phyloP scores from a whole-genome alignment of 2,329 filamentous ascomycete genomes.

The Colletotrichum abscissum region DNA sequence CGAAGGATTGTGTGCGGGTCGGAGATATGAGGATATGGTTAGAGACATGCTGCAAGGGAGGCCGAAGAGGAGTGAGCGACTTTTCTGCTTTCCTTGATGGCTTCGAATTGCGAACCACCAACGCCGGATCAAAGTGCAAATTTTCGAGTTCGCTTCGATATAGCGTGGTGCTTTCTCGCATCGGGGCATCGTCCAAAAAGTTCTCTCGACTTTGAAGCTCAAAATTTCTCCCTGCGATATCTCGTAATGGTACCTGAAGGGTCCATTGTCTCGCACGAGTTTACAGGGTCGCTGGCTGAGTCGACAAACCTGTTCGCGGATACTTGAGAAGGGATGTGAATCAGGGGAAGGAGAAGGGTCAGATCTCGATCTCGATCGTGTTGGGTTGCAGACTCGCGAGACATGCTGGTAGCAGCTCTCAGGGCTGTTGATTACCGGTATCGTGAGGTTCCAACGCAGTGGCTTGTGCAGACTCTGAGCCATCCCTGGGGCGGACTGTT shows the following conservation, averaged over 20 bases:
- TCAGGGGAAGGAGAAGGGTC: not conserved
- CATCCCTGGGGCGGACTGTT: not conserved
- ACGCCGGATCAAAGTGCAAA: not conserved
- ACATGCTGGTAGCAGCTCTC: not conserved
- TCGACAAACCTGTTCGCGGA: not conserved
- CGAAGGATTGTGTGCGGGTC: not conserved
- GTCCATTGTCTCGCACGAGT: not conserved
- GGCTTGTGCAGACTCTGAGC: not conserved
- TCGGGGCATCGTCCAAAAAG: not conserved
- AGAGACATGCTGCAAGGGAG: constrained; percentile 26
- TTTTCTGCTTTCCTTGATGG: not conserved
- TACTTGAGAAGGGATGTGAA: constrained; percentile 4
- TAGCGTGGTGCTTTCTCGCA: not conserved
- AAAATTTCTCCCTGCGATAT: constrained; percentile 9
- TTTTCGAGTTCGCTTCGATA: not conserved
- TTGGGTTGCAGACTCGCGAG: not conserved
- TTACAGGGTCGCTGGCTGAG: not conserved
- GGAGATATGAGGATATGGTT: constrained; percentile 6
- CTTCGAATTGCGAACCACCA: not conserved
- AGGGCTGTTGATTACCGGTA: not conserved
- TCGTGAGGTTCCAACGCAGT: not conserved
- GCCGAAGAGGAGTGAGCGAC: not conserved
- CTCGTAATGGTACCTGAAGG: not conserved
- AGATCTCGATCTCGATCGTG: constrained; percentile 2
- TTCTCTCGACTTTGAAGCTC: not conserved